Percentiles rank a stretch among this genome's conserved stretches.
Evolutionary conservation across 257 asterid species (phyloP).

Genomic region (Marsdenia floribunda): DNA sequence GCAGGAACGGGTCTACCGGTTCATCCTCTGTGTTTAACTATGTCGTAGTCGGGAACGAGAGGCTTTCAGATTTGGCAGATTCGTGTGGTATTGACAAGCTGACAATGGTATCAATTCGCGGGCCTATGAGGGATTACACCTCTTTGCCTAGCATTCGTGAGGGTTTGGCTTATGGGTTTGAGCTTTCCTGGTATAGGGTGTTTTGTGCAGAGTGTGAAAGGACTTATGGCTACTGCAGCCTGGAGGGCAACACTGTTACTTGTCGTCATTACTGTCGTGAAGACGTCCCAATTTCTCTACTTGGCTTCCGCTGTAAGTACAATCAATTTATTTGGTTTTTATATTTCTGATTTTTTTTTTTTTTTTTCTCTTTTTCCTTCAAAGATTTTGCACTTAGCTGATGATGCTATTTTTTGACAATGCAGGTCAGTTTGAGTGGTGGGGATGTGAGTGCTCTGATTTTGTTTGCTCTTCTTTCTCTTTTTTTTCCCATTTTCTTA

Average conservation of each 20-base stretch:
- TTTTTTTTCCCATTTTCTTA: neutral
- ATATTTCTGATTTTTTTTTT: neutral
- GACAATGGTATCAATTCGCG: conserved; percentile 12
- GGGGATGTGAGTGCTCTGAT: conserved; percentile 17
- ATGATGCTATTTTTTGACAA: conserved; percentile 17
- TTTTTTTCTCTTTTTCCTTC: no score
- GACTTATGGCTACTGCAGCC: conserved; percentile 16
- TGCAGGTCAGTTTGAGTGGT: conserved; percentile 45
- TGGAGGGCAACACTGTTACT: conserved; percentile 12
- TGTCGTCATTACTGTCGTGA: conserved; percentile 36
- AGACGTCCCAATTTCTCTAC: conserved; percentile 27
- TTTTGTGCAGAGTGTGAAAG: conserved; percentile 20
- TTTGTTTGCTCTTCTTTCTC: neutral
- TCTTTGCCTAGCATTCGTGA: conserved; percentile 27
- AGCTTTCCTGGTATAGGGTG: conserved; percentile 26
- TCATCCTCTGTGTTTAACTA: conserved; percentile 29
- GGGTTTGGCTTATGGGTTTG: conserved; percentile 42
- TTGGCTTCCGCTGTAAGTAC: conserved; percentile 33
- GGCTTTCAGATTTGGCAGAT: conserved; percentile 31
- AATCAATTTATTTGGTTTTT: no score
- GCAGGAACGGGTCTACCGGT: conserved; percentile 16
- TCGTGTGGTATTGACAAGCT: conserved; percentile 38
- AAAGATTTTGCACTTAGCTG: conserved; percentile 10
- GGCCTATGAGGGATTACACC: conserved; percentile 12
- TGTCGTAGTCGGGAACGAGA: conserved; percentile 18